Evolutionary conservation across 2,329 filamentous ascomycete species (phyloP), one percentile per base, ranked within the genome.

Genomic region (Dactylellina leptospora): DNA sequence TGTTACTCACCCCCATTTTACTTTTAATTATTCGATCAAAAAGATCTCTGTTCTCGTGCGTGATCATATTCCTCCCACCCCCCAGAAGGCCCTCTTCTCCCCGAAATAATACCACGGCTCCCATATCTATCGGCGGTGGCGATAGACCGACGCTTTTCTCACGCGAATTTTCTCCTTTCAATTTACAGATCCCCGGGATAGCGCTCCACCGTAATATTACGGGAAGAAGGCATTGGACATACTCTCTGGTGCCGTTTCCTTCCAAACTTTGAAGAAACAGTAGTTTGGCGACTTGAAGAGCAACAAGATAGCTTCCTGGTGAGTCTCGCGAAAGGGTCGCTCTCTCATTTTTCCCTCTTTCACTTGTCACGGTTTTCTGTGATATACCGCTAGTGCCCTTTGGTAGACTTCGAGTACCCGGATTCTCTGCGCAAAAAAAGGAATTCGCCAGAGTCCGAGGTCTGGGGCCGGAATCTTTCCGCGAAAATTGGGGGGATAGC

Each of bases 221-320:
- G 54, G 47, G 30, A 30, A 56, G 54, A 48, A 50, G 48, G 60
- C 58, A 56, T 58, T 51, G 54, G 56, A 54, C 27, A 18, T 48
- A 28, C 20, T 36, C 48, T 66, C 40, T 45, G 18, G 30, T 50
- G 22, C 40, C 33, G 50, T 47, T 42, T 45, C 51, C 30, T n/a
- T 30, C 36, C 50, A 16, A 58, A 50, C 54, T 22, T 44, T 56
- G 45, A 71, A 45, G 33, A 42, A 50, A 53, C 36, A 44, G 22
- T 53, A 36, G 40, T 42, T 58, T 63, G 68, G 68, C 68, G 68
- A 72, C 68, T 53, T 47, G 25, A 72, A 64, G 16, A 59, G 63
- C 55, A 64, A 38, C 59, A 72, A 60, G 38, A 72, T 72, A 72
- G 59, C 53, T 72, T 58, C 66, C 66, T 72, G 68, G 68, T 72